Conservation (phyloP, 2,329 filamentous ascomycete genomes). For the Phialophora tarda region DNA sequence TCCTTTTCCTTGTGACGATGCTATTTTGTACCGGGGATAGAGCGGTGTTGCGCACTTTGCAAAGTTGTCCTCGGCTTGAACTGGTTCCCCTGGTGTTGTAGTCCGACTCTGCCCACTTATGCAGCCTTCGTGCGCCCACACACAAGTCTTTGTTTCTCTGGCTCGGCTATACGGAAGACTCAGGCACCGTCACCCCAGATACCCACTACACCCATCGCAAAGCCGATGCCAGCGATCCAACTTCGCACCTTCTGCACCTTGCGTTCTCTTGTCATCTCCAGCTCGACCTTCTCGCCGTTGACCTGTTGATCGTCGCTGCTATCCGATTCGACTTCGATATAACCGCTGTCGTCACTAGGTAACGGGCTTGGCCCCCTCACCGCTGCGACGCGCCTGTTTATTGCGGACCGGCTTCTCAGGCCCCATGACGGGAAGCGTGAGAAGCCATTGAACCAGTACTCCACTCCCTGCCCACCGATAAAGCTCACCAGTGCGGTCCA, state of each 20-base stretch:
- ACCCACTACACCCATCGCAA: conserved; percentile 55
- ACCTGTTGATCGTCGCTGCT: conserved; percentile 47
- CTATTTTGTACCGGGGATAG: not conserved
- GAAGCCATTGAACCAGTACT: conserved; percentile 74
- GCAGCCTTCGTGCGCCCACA: too few relatives aligned
- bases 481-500: conserved; percentile 74
- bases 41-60: not conserved
- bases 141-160: not conserved
- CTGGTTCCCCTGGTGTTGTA: not conserved
- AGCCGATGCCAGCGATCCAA: conserved; percentile 50
- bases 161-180: conserved; percentile 16
- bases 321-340: conserved; percentile 35
- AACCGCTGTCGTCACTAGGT: conserved; percentile 35
- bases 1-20: not conserved
- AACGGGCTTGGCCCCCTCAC: conserved; percentile 25
- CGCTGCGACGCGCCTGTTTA: conserved; percentile 8
- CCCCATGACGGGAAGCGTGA: conserved; percentile 56
- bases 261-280: conserved; percentile 52
- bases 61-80: conserved; percentile 5
- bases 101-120: not conserved
- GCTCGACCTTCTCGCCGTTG: conserved; percentile 54
- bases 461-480: conserved; percentile 59
- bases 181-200: conserved; percentile 54
- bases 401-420: conserved; percentile 36
- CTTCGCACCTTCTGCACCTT: conserved; percentile 48